These are phyloP conservation scores for Pleurotus pulmonarius DNA, from an alignment of 768 basidiomycete species.

Conservation along the genomic window DNA sequence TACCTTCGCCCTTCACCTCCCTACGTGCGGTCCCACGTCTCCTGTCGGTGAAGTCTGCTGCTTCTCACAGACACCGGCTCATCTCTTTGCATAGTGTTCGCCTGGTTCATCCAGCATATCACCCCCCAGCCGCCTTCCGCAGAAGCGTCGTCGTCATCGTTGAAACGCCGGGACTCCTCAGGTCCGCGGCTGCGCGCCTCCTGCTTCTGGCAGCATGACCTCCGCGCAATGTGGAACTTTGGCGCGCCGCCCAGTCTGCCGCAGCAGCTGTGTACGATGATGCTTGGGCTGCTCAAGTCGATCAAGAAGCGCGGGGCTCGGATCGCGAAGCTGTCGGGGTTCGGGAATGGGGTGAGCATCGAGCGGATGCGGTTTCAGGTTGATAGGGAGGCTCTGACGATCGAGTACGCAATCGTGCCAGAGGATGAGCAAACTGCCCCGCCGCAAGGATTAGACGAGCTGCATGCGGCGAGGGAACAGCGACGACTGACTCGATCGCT, in stretches of 20 bases:
- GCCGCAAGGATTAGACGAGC: conserved; percentile 55
- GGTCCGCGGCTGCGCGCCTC: conserved; percentile 65
- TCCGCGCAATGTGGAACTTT: conserved; percentile 83
- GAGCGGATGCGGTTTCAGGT: conserved; percentile 78
- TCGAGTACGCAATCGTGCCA: conserved; percentile 82
- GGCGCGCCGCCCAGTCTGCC: conserved; percentile 59
- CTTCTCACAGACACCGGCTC: conserved; percentile 8
- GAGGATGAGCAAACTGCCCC: conserved; percentile 55
- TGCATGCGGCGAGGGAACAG: conserved; percentile 62
- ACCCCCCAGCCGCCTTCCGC: conserved; percentile 28
- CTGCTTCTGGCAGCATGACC: conserved; percentile 95
- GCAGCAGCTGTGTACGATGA: conserved; percentile 85
- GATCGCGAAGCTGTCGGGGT: conserved; percentile 72
- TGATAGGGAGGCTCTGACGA: conserved; percentile 75
- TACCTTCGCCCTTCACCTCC: conserved; percentile 91
- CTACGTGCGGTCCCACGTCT: conserved; percentile 84
- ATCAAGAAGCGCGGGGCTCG: conserved; percentile 71
- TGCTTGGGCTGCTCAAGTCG: conserved; percentile 77
- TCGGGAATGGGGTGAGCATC: conserved; percentile 78
- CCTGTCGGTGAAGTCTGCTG: conserved; percentile 40
- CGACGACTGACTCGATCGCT: conserved; percentile 70
- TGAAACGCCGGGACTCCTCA: conserved; percentile 29
- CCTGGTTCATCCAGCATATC: conserved; percentile 88
- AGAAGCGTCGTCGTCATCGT: conserved; percentile 17
- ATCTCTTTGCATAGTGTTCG: conserved; percentile 54